A percentile compares a stretch with the other conserved stretches of the same genome.
phyloP scores from a whole-genome alignment of 495 filamentous ascomycete species.

The Durotheca rogersii region DNA sequence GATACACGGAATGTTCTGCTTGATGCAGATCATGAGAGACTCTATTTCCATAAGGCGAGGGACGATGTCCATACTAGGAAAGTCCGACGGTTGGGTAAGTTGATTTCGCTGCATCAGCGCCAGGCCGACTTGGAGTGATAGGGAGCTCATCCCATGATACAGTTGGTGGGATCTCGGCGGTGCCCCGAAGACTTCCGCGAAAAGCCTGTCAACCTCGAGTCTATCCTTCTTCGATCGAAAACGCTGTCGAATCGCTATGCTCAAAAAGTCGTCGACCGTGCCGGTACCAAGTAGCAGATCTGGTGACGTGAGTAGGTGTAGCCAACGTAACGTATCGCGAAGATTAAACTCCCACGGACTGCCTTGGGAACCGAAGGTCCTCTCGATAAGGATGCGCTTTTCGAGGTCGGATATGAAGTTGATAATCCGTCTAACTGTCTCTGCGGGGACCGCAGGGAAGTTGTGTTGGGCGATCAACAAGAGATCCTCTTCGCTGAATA shows the following conservation, averaged over 20 bases:
- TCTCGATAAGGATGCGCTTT: constrained; percentile 61
- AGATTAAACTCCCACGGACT: constrained; percentile 98
- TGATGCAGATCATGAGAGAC: constrained; percentile 81
- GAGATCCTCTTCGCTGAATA: constrained; percentile 78
- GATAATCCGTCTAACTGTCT: constrained; percentile 64
- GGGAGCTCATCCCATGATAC: constrained; percentile 57
- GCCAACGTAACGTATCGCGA: constrained; percentile 87
- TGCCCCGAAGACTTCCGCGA: constrained; percentile 45
- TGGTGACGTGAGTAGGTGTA: constrained; percentile 65
- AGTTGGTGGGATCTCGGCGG: constrained; percentile 59
- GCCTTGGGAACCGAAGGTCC: constrained; percentile 72
- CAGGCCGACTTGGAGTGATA: constrained; percentile 69
- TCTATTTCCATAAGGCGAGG: constrained; percentile 69
- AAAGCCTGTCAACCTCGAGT: constrained; percentile 61
- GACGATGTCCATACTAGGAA: constrained; percentile 57
- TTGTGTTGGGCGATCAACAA: constrained; percentile 74
- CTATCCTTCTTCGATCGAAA: constrained; percentile 75
- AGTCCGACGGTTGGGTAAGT: constrained; percentile 54
- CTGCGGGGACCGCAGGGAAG: constrained; percentile 61
- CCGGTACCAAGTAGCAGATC: constrained; percentile 55
- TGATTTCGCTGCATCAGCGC: constrained; percentile 64
- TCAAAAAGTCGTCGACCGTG: constrained; percentile 67
- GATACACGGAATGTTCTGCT: constrained; percentile 85
- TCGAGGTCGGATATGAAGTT: constrained; percentile 79
- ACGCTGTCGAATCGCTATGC: constrained; percentile 82